These are phyloP conservation scores for Penicillium taxi DNA, from an alignment of 495 filamentous ascomycete species.

Conservation along the genomic window DNA sequence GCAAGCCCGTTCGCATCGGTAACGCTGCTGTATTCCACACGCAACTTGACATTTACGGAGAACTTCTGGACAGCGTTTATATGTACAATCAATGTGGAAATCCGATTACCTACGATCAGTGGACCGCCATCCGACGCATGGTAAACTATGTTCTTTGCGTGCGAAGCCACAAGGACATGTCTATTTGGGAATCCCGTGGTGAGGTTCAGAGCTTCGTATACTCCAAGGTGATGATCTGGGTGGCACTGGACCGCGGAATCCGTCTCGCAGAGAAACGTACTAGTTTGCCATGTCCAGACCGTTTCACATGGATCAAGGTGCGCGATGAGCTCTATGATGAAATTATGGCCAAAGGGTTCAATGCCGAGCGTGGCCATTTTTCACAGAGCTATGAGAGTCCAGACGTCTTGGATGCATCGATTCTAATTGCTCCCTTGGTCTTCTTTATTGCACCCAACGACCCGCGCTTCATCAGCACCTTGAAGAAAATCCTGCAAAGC, in stretches of 20 bases:
- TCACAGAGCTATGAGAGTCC: constrained; percentile 62
- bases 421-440: constrained; percentile 64
- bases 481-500: constrained; percentile 57
- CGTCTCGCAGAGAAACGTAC: constrained; percentile 62
- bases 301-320: constrained; percentile 50
- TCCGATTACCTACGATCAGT: constrained; percentile 65
- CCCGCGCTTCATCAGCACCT: constrained; percentile 58
- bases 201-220: constrained; percentile 66
- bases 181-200: constrained; percentile 70
- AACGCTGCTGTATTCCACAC: constrained; percentile 67
- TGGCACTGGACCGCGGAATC: constrained; percentile 62
- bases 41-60: constrained; percentile 70
- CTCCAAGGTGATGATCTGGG: constrained; percentile 70
- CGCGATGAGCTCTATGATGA: constrained; percentile 62
- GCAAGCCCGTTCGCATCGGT: constrained; percentile 62
- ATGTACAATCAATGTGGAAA: constrained; percentile 73
- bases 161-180: constrained; percentile 58
- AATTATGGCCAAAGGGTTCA: constrained; percentile 64
- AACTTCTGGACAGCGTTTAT: constrained; percentile 68
- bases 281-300: constrained; percentile 58
- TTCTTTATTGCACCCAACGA: constrained; percentile 71
- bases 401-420: constrained; percentile 60
- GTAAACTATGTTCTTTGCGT: constrained; percentile 43
- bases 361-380: constrained; percentile 54
- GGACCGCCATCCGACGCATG: constrained; percentile 52